A percentile compares a stretch with the other conserved stretches of the same genome.
These are phyloP conservation scores for Caryopteris hybrid DNA, from an alignment of 305 asterid species.

Conservation along the genomic window DNA sequence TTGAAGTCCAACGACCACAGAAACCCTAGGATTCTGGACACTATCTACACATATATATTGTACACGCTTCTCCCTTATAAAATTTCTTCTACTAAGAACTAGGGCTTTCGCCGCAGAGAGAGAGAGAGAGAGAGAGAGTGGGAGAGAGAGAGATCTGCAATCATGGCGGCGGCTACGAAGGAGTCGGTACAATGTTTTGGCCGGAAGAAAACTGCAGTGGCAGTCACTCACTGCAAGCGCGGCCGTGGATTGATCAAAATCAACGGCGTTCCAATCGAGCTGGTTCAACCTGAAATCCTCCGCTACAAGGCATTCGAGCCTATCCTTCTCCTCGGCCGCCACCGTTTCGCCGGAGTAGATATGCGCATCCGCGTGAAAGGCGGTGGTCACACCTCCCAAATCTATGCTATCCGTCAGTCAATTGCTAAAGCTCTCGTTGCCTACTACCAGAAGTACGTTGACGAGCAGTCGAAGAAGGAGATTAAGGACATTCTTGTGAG, in stretches of 20 bases:
- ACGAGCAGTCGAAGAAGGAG: constrained; percentile 69
- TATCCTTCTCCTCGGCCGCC: constrained; percentile 67
- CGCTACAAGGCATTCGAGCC: constrained; percentile 87
- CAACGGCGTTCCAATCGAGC: constrained; percentile 81
- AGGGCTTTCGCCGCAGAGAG: constrained; percentile 19
- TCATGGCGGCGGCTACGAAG: constrained; percentile 42
- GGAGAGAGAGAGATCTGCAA: constrained; percentile 1
- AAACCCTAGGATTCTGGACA: constrained; percentile 20
- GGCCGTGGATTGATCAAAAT: constrained; percentile 77
- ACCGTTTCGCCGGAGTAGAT: constrained; percentile 74
- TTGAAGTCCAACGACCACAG: background rate
- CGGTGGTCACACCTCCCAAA: constrained; percentile 85
- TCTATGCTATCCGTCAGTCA: constrained; percentile 82
- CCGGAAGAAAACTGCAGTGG: constrained; percentile 75
- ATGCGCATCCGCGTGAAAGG: constrained; percentile 88
- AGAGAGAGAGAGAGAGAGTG: constrained; percentile 10
- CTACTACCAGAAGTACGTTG: constrained; percentile 67
- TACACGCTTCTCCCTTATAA: background rate
- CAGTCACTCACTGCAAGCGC: constrained; percentile 81
- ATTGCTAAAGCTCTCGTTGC: constrained; percentile 76
- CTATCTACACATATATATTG: background rate
- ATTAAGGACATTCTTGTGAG: constrained; percentile 62
- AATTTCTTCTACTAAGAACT: background rate
- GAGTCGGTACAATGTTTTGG: constrained; percentile 82
- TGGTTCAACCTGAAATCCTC: constrained; percentile 74